These are phyloP conservation scores for Aureobasidium sp. DNA, from an alignment of 2,329 filamentous ascomycete genomes.

Conservation along the genomic window DNA sequence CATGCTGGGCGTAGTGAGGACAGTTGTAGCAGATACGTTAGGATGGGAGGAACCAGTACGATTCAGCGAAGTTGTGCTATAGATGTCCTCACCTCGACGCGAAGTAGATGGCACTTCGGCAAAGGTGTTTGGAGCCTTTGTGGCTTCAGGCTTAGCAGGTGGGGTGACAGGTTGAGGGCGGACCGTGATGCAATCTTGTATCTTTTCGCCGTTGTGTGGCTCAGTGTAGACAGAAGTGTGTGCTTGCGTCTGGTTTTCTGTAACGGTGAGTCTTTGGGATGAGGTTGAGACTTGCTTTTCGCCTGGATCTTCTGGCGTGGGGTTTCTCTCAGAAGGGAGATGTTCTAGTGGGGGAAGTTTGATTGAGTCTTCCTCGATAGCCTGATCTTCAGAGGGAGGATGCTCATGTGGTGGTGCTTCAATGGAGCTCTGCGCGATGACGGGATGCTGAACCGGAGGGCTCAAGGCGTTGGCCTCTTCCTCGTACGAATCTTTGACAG, in stretches of 20 bases:
- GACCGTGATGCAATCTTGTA: constrained; percentile 1
- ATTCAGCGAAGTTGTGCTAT: not conserved
- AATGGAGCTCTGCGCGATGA: not conserved
- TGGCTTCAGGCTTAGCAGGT: not conserved
- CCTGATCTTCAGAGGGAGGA: not conserved
- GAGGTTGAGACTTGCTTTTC: not conserved
- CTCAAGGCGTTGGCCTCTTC: not conserved
- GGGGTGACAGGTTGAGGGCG: not conserved
- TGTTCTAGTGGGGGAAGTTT: not conserved
- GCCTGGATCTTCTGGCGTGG: not conserved
- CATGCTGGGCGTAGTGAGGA: not conserved
- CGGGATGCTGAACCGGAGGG: not conserved
- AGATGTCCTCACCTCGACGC: not conserved
- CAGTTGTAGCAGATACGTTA: not conserved
- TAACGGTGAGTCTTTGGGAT: not conserved
- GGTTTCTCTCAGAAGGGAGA: not conserved
- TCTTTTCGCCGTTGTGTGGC: not conserved
- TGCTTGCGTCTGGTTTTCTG: not conserved
- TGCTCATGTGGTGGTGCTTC: not conserved
- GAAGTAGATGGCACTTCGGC: not conserved
- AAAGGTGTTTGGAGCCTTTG: not conserved
- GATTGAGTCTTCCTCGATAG: not conserved
- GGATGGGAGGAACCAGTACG: not conserved
- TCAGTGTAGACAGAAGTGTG: not conserved
- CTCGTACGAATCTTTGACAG: not conserved